Base-by-base conservation (phyloP, 2,329 filamentous ascomycete species). In the Pyrenophora teres region DNA sequence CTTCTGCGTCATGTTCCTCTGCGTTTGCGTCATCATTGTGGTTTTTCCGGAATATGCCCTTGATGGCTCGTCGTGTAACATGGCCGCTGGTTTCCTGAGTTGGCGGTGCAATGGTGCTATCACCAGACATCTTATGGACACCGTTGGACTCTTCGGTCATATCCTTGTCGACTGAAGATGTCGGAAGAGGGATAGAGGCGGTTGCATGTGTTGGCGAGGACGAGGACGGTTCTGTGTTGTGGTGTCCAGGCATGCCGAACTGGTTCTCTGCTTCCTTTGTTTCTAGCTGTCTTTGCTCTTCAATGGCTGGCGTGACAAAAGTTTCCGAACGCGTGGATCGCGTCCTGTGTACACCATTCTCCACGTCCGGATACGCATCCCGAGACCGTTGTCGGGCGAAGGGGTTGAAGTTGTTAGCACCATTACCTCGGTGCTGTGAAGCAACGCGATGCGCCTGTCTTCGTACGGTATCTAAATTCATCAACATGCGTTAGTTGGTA, bases 371-470 rank as follows among this genome's bases (percentile, higher is more conserved):
- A 37, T 56, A 47, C 3, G 57, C 50, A 19, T 65, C 64, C 40
- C 60, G 58, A 16, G 69, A 69, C 27, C 62, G 59, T 35, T 56
- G 53, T 25, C 69, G 56, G 16, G 71, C 69, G 36, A 73, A 74
- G 1, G 70, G 70, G 27, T 74, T 73, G 60, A 67, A 71, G 40
- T 71, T 71, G 30, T 57, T 30, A 9, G 56, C 39, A 13, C 65
- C 65, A 48, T 63, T 61, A 5, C 59, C 54, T 23, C 56, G 57
- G 5, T 56, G 54, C 15, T 54, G 57, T 42, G 69, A 72, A n/a
- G 72, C 72, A 38, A 65, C 60, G 47, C 69, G 68, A 62, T 71
- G 64, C 46, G 72, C 72, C 46, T 72, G 64, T 35, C 63, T 68
- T 50, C 70, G 65, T 61, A 74, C 67, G 15, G 69, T 44, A 43